Base-by-base conservation (phyloP, 2,329 filamentous ascomycete genomes). In the Lasiodiplodia sp. region DNA sequence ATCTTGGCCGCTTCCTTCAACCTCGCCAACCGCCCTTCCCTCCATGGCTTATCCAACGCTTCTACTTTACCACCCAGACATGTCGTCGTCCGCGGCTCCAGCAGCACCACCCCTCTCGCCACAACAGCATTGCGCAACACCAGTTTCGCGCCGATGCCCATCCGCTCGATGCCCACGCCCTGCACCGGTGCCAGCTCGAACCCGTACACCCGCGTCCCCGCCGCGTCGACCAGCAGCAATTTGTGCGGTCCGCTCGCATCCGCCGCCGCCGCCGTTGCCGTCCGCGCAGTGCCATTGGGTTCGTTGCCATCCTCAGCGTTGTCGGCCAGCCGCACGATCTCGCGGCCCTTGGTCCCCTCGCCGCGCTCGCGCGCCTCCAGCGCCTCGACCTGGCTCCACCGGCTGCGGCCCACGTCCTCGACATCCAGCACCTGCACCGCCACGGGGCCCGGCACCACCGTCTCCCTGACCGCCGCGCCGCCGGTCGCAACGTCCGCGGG, bases 21-120 rank as follows among this genome's bases (percentile, higher is more conserved):
- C 71, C 88, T 86, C 60, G 85, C 86, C 78, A 97, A 89, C 71
- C 92, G 86, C 2, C 88, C 88, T 16, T 89, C 88, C 57, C 85
- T 85, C 95, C 95, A 98, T 8, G 85, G 85, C 76, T 88, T 90
- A 75, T 98, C 92, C 85, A 94, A 88, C 0, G 83, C 84, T 67
- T 97, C 94, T 55, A 98, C 86, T 81, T 92, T 96, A 0, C 96
- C 96, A 2, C 96, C 96, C n/a, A 97, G 80, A 2, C 97, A 76
- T n/a, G 87, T 85, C 66, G 89, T 90, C 68, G 79, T 88, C 2
- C 82, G 82, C 1, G 92, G 89, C 71, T 93, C 90, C 23, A 99
- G 82, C 79, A 98, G 81, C n/a, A 97, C 75, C 62, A 92, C 86
- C 0, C 94, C 96, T 68, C 95, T 86, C 5, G 92, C 88, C 2